phyloP scores from a whole-genome alignment of 164 flowering plant genomes.

The Vitis rupestris region DNA sequence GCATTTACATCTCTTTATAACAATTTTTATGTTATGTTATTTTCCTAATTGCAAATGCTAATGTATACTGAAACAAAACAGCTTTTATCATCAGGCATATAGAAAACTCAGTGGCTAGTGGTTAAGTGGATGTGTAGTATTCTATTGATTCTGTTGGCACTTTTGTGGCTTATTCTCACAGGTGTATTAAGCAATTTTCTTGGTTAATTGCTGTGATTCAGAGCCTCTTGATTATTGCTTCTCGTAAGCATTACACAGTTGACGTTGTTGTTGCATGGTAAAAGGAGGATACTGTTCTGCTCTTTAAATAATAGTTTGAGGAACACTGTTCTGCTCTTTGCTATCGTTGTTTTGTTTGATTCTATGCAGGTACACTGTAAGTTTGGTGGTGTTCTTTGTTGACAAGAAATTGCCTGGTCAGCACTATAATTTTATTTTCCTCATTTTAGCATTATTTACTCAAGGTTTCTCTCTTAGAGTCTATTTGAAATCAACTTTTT shows the following conservation, averaged over 20 bases:
- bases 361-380: conserved; percentile 84
- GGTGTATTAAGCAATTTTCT: conserved; percentile 72
- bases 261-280: conserved; percentile 49
- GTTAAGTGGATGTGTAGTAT: neutral
- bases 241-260: conserved; percentile 83
- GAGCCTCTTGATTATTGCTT: conserved; percentile 87
- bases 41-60: too few species aligned
- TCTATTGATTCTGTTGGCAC: neutral
- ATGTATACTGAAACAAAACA: too few species aligned
- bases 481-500: neutral
- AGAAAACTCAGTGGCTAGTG: too few species aligned
- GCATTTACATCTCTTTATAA: too few species aligned
- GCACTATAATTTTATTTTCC: neutral
- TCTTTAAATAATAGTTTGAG: neutral
- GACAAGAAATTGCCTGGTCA: conserved; percentile 81
- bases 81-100: too few species aligned
- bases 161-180: conserved; percentile 17
- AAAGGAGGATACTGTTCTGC: neutral
- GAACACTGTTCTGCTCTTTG: neutral
- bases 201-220: conserved; percentile 74
- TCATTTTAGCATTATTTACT: neutral
- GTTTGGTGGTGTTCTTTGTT: conserved; percentile 80
- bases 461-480: neutral
- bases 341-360: neutral
- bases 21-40: too few species aligned